phyloP scores from a whole-genome alignment of 805 yeast genomes.

The Starmerella powellii region DNA sequence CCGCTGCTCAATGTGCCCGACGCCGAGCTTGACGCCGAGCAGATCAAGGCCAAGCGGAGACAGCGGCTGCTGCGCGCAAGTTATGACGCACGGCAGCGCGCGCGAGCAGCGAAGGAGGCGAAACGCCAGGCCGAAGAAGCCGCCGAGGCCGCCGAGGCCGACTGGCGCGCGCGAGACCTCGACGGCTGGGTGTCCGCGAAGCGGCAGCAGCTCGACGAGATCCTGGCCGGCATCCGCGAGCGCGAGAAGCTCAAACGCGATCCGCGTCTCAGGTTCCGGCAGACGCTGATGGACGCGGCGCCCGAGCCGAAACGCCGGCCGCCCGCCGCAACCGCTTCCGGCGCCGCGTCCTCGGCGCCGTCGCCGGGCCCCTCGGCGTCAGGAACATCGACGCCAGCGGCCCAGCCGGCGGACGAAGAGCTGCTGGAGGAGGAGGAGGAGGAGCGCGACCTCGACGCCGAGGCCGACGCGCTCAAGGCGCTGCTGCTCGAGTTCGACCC shows the following conservation, averaged over 20 bases:
- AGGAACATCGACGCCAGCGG: constrained; percentile 27
- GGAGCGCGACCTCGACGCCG: constrained; percentile 51
- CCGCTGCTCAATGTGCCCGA: constrained; percentile 78
- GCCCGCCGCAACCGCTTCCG: neutral
- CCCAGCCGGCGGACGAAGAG: constrained; percentile 83
- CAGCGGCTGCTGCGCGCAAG: constrained; percentile 77
- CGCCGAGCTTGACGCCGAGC: constrained; percentile 65
- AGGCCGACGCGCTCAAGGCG: constrained; percentile 44
- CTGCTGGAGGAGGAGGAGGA: constrained; percentile 52
- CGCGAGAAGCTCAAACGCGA: constrained; percentile 61
- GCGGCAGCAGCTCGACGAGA: constrained; percentile 43
- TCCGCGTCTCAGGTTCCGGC: constrained; percentile 31
- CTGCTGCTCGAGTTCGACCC: constrained; percentile 75
- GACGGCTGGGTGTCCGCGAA: constrained; percentile 70
- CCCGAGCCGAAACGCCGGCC: constrained; percentile 17
- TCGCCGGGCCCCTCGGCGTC: neutral
- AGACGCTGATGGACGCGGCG: constrained; percentile 5
- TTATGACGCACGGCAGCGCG: constrained; percentile 75
- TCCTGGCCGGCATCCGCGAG: constrained; percentile 56
- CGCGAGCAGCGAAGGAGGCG: constrained; percentile 62
- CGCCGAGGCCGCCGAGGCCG: constrained; percentile 51
- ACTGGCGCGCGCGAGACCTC: constrained; percentile 66
- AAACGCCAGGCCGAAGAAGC: constrained; percentile 51
- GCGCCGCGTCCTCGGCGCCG: neutral
- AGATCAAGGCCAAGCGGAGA: constrained; percentile 72